A percentile compares a stretch with the other conserved stretches of the same genome.
Evolutionary conservation across 2,329 filamentous ascomycete genomes (phyloP).

Genomic region (Tympanopsis confertula): DNA sequence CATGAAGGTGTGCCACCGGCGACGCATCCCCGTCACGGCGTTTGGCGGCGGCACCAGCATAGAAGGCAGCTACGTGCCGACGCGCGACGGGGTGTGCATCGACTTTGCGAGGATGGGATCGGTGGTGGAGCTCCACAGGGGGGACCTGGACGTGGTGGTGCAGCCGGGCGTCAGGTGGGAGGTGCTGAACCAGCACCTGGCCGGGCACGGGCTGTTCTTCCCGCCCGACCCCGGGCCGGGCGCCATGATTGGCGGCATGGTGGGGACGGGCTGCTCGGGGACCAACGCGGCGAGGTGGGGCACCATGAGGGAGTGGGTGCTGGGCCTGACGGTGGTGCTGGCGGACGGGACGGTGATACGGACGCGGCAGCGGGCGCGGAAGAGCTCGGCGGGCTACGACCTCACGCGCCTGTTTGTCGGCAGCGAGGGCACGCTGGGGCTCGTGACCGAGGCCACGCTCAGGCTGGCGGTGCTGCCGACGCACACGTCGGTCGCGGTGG

Average conservation of each 20-base stretch:
- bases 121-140: constrained; percentile 65
- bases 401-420: constrained; percentile 82
- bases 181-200: constrained; percentile 66
- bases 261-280: constrained; percentile 62
- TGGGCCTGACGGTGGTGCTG: constrained; percentile 75
- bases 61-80: constrained; percentile 80
- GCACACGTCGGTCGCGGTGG: constrained; percentile 70
- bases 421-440: constrained; percentile 79
- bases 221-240: constrained; percentile 84
- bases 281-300: constrained; percentile 89
- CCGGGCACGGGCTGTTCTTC: constrained; percentile 70
- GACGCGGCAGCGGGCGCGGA: constrained; percentile 76
- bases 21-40: constrained; percentile 73
- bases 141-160: constrained; percentile 65
- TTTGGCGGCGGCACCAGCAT: constrained; percentile 83
- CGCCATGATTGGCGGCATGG: constrained; percentile 85
- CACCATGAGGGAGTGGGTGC: constrained; percentile 90
- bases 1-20: constrained; percentile 76
- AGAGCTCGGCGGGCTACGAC: constrained; percentile 86
- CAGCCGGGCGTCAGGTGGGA: constrained; percentile 83
- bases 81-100: constrained; percentile 70
- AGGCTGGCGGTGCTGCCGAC: constrained; percentile 76
- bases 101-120: constrained; percentile 80
- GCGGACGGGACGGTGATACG: constrained; percentile 85
- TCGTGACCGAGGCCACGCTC: constrained; percentile 82